These are phyloP conservation scores for Cyclotella distinguenda DNA, from an alignment of 108 stramenopile genomes.

Conservation along the genomic window DNA sequence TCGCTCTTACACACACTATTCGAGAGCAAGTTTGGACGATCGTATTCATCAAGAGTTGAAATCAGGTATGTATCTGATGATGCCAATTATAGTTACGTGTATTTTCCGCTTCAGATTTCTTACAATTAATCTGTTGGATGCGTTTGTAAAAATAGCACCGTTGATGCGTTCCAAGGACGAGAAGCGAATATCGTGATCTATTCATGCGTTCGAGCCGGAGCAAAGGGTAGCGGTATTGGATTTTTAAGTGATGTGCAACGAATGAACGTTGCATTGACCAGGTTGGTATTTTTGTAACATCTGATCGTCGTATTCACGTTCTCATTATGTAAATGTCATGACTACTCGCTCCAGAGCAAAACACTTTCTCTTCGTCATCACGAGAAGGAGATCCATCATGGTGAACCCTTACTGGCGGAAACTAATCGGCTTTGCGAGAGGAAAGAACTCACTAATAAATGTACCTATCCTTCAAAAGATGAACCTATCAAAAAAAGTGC, in stretches of 20 bases:
- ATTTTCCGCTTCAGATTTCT: background rate
- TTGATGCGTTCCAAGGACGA: slow-evolving; percentile 82
- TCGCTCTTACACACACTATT: slow-evolving; percentile 37
- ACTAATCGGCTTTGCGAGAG: slow-evolving; percentile 33
- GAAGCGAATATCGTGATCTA: slow-evolving; percentile 73
- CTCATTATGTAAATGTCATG: background rate
- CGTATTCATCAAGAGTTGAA: slow-evolving; percentile 37
- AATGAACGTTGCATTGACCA: slow-evolving; percentile 89
- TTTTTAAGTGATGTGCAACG: slow-evolving; percentile 85
- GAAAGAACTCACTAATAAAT: slow-evolving; percentile 33
- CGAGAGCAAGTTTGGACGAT: slow-evolving; percentile 24
- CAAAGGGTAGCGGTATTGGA: slow-evolving; percentile 59
- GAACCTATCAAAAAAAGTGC: background rate
- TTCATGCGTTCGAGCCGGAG: slow-evolving; percentile 59
- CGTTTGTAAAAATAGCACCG: slow-evolving; percentile 52
- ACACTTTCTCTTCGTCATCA: slow-evolving; percentile 49
- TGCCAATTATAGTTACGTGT: background rate
- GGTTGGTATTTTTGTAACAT: background rate
- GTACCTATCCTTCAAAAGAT: too few relatives aligned
- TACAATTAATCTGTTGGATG: background rate
- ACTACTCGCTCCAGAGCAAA: slow-evolving; percentile 28
- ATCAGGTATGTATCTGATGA: slow-evolving; percentile 17
- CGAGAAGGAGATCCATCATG: slow-evolving; percentile 37
- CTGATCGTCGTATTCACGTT: background rate
- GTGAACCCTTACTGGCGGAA: slow-evolving; percentile 50